Evolutionary conservation across 2,329 filamentous ascomycete species (phyloP), one percentile per base, ranked within the genome.

Genomic region (Curvularia spicifera): DNA sequence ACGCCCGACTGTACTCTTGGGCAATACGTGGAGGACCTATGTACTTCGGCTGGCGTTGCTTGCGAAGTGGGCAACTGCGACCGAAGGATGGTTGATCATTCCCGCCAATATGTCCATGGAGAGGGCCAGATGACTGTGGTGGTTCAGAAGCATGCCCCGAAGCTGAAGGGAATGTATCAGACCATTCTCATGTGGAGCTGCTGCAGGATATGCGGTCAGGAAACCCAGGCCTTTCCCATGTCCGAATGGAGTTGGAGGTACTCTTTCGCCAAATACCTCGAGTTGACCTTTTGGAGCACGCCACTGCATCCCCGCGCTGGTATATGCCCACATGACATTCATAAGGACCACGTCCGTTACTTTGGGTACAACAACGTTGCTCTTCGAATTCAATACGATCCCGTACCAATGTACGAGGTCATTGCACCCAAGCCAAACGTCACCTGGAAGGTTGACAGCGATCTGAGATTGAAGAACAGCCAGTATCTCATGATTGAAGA

Each of bases 131-230:
- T 99, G 67, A 97, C 93, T 7, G 87, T 98, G 9, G 91, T 97
- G 66, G 89, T 97, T 15, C 91, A 97, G 71, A 89, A 87, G 31
- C 88, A 88, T 62, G 83, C 88, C 44, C 84, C 86, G 35, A 87
- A 89, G 64, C 80, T 90, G 60, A 84, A 85, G 59, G 84, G 87
- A 1, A 78, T 88, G 77, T 84, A 86, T 74, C 87, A 91, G 63
- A 90, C 89, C 2, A 96, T 99, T 55, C 85, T 93, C 56, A 97
- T 99, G 92, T 99, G 96, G 96, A 98, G 92, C 65, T 92, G 90
- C 68, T 99, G 95, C 80, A 95, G 96, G 69, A 84, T 91, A 29
- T 99, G 96, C 76, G 89, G 91, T 51, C 91, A 91, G 65, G 93
- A 98, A 73, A 96, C 94, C 0, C 91, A 92, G 39, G 88, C 93